Conservation (phyloP, 208 protist species). For the Leishmania turanica region DNA sequence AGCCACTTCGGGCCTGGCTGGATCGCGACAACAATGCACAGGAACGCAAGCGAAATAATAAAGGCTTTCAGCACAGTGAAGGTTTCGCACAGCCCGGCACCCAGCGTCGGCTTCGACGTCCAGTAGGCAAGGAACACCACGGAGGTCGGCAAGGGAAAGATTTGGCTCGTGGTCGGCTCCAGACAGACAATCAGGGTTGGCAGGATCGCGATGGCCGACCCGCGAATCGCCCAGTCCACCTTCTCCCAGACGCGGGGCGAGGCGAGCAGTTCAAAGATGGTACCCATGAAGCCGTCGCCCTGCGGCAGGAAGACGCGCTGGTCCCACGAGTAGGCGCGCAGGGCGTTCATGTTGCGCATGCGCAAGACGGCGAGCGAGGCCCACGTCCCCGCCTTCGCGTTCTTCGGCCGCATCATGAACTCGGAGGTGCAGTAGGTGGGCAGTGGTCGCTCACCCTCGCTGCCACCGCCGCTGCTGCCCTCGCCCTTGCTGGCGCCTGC, state of each 20-base stretch:
- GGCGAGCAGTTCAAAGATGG: conserved; percentile 60
- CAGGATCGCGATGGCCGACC: conserved; percentile 72
- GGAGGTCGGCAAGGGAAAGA: conserved; percentile 75
- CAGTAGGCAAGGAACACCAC: conserved; percentile 83
- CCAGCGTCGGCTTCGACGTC: conserved; percentile 84
- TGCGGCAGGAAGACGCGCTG: conserved; percentile 69
- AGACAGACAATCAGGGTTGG: conserved; percentile 78
- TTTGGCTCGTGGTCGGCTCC: conserved; percentile 59
- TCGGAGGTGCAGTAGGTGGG: background rate
- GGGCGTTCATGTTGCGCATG: conserved; percentile 65
- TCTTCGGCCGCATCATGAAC: background rate
- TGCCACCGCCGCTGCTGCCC: background rate
- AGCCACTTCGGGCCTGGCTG: conserved; percentile 60
- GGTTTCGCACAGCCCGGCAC: conserved; percentile 74
- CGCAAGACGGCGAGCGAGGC: conserved; percentile 32
- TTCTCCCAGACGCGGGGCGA: conserved; percentile 87
- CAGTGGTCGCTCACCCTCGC: conserved; percentile 1
- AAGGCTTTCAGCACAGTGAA: conserved; percentile 77
- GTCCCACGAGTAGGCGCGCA: conserved; percentile 82
- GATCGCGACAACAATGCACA: conserved; percentile 67
- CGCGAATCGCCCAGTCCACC: conserved; percentile 82
- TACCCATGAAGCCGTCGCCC: conserved; percentile 42
- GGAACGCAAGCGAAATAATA: conserved; percentile 53
- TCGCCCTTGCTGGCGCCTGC: background rate
- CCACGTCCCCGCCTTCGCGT: background rate